Evolutionary conservation across 768 basidiomycete species (phyloP), one percentile per base, ranked within the genome.

Genomic region (Pleurotus ostreatus): DNA sequence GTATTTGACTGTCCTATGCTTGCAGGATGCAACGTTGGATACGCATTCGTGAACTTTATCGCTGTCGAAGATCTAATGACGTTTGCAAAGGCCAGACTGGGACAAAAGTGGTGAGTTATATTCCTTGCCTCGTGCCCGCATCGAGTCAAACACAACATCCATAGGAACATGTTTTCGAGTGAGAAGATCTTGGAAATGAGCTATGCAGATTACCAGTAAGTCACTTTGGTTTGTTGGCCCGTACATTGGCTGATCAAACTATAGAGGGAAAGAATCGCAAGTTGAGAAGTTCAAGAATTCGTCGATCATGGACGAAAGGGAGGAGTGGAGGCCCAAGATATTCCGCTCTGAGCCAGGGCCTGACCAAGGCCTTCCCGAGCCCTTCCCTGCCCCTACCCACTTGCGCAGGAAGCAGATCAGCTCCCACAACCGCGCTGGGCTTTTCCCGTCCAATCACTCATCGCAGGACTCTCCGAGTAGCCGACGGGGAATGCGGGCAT

Each of bases 211-310:
- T 93, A 91, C 65, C 92, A 94, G 92, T 92, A 59, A 53, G 89
- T 78, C n/a, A 30, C 51, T 46, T 46, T 15, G 16, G 16, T 47
- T 34, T 2, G 9, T 9, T 3, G 11, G 30, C 3, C 30, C n/a
- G 18, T 41, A 25, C 48, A 30, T 18, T 13, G 1, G 37, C 54
- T 49, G 8, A 34, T 30, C 1, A n/a, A 22, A 12, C 47, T 37
- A 22, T 63, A 89, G 89, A 74, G 93, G 93, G 47, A 95, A 95
- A 67, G 90, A 92, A 70, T 88, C 92, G 1, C 81, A 93, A 39
- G 85, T 95, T 48, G 90, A 92, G 67, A 93, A 94, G 70, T 95
- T 95, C 79, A 89, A 90, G 66, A 94, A 94, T 64, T 93, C 91
- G 0, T 73, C 85, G 54, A 90, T 94, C 57, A 93, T 94, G 89